Evolutionary conservation across 2,329 filamentous ascomycete genomes (phyloP), one percentile per base, ranked within the genome.

Genomic region (Daldinia eschscholtzii): DNA sequence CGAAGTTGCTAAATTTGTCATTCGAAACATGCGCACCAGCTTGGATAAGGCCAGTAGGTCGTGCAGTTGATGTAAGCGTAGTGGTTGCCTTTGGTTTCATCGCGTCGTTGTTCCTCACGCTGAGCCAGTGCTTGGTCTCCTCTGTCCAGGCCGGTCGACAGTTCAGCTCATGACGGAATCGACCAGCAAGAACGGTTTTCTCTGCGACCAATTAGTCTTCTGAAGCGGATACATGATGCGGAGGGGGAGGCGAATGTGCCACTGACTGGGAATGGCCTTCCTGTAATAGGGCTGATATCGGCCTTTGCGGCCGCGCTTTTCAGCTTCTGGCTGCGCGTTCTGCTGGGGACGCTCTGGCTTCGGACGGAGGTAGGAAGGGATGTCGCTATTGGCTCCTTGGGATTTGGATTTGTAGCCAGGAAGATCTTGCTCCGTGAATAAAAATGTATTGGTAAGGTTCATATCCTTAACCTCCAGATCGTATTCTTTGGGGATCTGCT

Each of bases 391-490:
- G 3, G 87, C 81, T 7, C 86, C 85, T 60, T 88, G 85, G n/a
- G 87, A 87, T 78, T 86, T 87, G 18, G 83, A 83, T 73, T 87
- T 87, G 81, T 90, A 94, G 41, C 93, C 93, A 0, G 94, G 92
- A 23, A 97, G 86, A 76, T 98, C 93, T 79, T 97, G 94, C 81
- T 99, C 96, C 44, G 92, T 94, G 78, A 99, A 99, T 64, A 98
- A 85, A 78, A 92, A 97, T 20, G 94, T 96, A 80, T 97, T 98
- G 76, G 88, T 89, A 37, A 95, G 89, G n/a, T 87, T 79, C 61
- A 80, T 76, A 57, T 85, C 84, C 62, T 81, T 90, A 53, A 93
- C 85, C 53, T 93, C 90, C 65, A 98, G 83, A 72, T 93, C 88
- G 81, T 98, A 99, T 76, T 97, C 93, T 76, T 93, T 93, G 10